Percentiles rank a stretch among this genome's conserved stretches.
Conservation (phyloP, 495 filamentous ascomycete genomes). For the Aspergillus ellipticus region DNA sequence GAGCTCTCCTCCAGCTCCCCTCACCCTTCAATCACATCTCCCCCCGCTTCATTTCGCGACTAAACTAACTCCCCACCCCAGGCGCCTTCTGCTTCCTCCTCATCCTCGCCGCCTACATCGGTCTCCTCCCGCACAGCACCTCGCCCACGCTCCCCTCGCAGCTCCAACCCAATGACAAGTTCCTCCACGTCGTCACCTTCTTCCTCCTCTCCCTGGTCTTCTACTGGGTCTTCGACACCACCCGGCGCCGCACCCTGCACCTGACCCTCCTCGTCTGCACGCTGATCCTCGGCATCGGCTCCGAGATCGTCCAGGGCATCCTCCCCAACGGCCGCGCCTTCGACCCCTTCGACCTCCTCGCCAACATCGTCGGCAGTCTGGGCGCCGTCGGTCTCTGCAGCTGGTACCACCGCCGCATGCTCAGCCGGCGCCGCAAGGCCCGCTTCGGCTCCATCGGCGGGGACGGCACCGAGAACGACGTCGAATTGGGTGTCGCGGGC, state of each 20-base stretch:
- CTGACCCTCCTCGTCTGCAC: slow-evolving; percentile 81
- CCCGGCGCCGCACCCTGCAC: slow-evolving; percentile 76
- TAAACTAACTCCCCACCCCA: slow-evolving; percentile 24
- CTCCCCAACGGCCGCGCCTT: slow-evolving; percentile 80
- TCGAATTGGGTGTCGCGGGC: slow-evolving; percentile 57
- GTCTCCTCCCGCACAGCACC: slow-evolving; percentile 57
- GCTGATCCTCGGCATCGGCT: slow-evolving; percentile 68
- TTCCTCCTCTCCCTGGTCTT: slow-evolving; percentile 82
- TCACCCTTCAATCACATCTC: background rate
- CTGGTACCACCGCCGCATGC: slow-evolving; percentile 94
- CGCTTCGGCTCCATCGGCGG: slow-evolving; percentile 66
- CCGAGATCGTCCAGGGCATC: slow-evolving; percentile 77
- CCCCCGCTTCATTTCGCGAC: background rate
- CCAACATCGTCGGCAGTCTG: slow-evolving; percentile 79
- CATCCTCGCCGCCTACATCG: slow-evolving; percentile 72
- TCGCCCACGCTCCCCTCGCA: slow-evolving; percentile 66
- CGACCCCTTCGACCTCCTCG: slow-evolving; percentile 79
- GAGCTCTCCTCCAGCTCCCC: background rate
- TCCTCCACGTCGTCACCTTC: slow-evolving; percentile 85
- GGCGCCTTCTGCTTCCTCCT: slow-evolving; percentile 76
- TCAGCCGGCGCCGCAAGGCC: slow-evolving; percentile 77
- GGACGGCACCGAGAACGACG: slow-evolving; percentile 44
- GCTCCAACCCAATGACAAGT: slow-evolving; percentile 75
- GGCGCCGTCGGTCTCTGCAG: slow-evolving; percentile 67
- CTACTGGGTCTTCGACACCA: slow-evolving; percentile 96